phyloP scores from a whole-genome alignment of 768 basidiomycete genomes.

The Pleurotus pulmonarius region DNA sequence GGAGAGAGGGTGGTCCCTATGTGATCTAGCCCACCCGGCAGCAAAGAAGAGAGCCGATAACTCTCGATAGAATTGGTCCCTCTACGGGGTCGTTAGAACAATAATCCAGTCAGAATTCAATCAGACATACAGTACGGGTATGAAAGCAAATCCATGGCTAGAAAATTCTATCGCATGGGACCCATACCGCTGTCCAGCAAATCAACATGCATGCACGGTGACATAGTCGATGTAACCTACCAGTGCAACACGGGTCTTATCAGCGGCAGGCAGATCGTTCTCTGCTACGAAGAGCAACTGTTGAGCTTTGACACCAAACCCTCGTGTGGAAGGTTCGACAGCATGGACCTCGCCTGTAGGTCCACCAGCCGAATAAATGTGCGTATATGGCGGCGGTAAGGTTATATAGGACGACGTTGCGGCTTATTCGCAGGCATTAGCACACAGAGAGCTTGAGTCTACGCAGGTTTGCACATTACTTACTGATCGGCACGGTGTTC shows the following conservation, averaged over 20 bases:
- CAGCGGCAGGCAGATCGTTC: slow-evolving; percentile 36
- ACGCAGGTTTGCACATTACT: slow-evolving; percentile 9
- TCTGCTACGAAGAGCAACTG: slow-evolving; percentile 43
- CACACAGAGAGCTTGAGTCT: neutral
- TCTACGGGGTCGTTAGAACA: neutral
- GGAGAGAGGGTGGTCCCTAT: slow-evolving; percentile 38
- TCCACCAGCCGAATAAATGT: slow-evolving; percentile 47
- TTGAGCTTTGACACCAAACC: slow-evolving; percentile 40
- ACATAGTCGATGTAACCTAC: slow-evolving; percentile 16
- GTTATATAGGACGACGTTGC: slow-evolving; percentile 52
- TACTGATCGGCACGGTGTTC: slow-evolving; percentile 45
- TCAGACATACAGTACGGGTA: slow-evolving; percentile 37
- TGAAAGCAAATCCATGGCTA: slow-evolving; percentile 32
- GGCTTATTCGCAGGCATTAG: slow-evolving; percentile 23
- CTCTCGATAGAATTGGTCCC: slow-evolving; percentile 46
- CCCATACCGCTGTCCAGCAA: slow-evolving; percentile 37
- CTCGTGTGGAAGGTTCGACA: slow-evolving; percentile 30
- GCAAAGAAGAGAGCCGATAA: slow-evolving; percentile 28
- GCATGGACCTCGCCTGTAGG: slow-evolving; percentile 47
- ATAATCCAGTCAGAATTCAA: neutral
- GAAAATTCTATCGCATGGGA: slow-evolving; percentile 51
- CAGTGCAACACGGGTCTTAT: slow-evolving; percentile 48
- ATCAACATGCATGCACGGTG: neutral
- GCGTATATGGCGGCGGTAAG: slow-evolving; percentile 42
- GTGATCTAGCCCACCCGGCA: slow-evolving; percentile 18